A percentile compares a stretch with the other conserved stretches of the same genome.
Evolutionary conservation across 768 basidiomycete genomes (phyloP).

Genomic region (Grammothele lineata): DNA sequence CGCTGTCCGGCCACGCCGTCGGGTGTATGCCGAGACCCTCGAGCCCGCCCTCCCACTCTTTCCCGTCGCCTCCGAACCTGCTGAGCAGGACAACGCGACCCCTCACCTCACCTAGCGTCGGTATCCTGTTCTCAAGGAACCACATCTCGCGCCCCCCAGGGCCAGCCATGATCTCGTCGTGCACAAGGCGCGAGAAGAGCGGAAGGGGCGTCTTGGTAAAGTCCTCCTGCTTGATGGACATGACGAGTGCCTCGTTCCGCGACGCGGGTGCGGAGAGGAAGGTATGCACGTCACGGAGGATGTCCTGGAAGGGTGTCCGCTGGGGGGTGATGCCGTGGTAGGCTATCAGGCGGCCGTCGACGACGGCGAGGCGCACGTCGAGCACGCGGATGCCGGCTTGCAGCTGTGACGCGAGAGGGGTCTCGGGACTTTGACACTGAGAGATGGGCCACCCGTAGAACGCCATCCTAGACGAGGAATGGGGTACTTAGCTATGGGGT

Average conservation of each 20-base stretch:
- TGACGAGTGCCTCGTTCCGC: constrained; percentile 69
- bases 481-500: no score
- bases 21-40: constrained; percentile 88
- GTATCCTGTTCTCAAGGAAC: constrained; percentile 80
- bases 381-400: constrained; percentile 74
- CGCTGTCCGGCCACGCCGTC: constrained; percentile 78
- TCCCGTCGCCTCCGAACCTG: constrained; percentile 71
- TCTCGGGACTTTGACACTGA: constrained; percentile 72
- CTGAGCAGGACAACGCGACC: constrained; percentile 85
- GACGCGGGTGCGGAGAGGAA: constrained; percentile 62
- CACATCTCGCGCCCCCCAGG: constrained; percentile 60
- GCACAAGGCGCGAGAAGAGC: constrained; percentile 62
- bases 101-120: constrained; percentile 76
- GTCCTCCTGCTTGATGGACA: constrained; percentile 91
- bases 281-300: constrained; percentile 53
- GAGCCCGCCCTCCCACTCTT: constrained; percentile 62
- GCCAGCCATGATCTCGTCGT: constrained; percentile 54
- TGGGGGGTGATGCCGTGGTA: constrained; percentile 82
- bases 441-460: constrained; percentile 84
- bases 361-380: constrained; percentile 75
- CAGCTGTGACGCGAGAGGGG: constrained; percentile 66
- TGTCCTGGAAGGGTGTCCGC: constrained; percentile 58
- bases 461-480: constrained; percentile 52
- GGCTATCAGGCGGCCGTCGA: constrained; percentile 58
- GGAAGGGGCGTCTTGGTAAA: constrained; percentile 39